Conservation (phyloP, 352 stramenopile species). For the Globisporangium rhizosaccharum region DNA sequence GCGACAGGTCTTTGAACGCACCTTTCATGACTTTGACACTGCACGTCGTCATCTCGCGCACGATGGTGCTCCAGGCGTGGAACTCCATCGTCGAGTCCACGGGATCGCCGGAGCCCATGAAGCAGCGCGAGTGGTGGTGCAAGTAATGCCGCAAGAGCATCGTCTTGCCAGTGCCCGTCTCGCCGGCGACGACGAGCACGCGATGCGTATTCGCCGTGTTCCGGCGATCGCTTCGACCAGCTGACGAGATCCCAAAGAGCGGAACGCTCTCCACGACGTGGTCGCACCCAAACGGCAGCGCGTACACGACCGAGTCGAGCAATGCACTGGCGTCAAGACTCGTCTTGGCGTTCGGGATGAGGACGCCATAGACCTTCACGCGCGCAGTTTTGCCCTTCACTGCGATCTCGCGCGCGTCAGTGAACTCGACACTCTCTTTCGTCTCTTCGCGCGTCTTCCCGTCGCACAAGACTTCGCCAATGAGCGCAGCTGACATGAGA, state of each 20-base stretch:
- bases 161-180: constrained; percentile 60
- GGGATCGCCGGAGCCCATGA: constrained; percentile 47
- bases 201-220: constrained; percentile 16
- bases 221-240: constrained; percentile 5
- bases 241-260: constrained; percentile 28
- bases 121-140: constrained; percentile 42
- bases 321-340: constrained; percentile 29
- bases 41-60: constrained; percentile 29
- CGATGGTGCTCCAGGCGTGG: constrained; percentile 51
- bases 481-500: constrained; percentile 59
- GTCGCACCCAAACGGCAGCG: constrained; percentile 43
- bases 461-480: constrained; percentile 72
- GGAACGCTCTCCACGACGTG: constrained; percentile 44
- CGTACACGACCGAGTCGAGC: constrained; percentile 20
- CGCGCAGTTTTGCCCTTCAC: constrained; percentile 59
- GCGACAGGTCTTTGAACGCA: not conserved
- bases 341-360: constrained; percentile 23
- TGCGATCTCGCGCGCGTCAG: constrained; percentile 30
- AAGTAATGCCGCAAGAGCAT: constrained; percentile 59
- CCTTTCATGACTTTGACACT: constrained; percentile 23
- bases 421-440: constrained; percentile 51
- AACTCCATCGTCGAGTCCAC: constrained; percentile 54
- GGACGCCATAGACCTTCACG: constrained; percentile 46
- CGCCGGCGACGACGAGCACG: constrained; percentile 49
- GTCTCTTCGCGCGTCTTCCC: constrained; percentile 54